Conservation (phyloP, 352 stramenopile species). For the Chrysophaeum taylorii region DNA sequence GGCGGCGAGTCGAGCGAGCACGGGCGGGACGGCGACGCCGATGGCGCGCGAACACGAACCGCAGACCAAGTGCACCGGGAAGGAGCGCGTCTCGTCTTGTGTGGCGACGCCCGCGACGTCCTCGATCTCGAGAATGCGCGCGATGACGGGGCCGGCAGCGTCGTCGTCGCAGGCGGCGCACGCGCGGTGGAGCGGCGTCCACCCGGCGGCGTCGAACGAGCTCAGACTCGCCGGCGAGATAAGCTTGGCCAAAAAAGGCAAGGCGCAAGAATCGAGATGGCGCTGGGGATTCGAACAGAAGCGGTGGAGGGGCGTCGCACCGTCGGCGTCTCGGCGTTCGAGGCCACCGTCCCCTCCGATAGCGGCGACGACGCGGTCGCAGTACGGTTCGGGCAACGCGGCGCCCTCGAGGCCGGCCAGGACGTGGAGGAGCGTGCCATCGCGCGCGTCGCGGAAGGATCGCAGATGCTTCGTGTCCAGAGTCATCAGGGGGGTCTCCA, state of each 20-base stretch:
- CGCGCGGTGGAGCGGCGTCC: not conserved
- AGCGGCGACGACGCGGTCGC: no score
- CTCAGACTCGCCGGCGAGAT: no score
- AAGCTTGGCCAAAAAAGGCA: no score
- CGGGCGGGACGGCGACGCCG: not conserved
- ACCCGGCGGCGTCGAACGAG: not conserved
- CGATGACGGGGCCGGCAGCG: not conserved
- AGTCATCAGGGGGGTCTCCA: not conserved
- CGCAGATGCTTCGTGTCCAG: no score
- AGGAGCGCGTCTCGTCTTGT: not conserved
- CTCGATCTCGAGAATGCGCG: not conserved
- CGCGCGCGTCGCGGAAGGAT: not conserved
- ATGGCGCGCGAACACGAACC: not conserved
- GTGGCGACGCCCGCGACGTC: not conserved
- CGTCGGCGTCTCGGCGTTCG: not conserved
- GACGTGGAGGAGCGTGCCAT: not conserved
- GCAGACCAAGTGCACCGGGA: not conserved
- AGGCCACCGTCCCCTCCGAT: no score
- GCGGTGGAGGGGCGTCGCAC: not conserved
- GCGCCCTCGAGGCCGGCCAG: not conserved
- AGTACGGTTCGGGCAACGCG: not conserved
- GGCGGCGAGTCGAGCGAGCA: not conserved
- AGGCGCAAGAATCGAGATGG: no score
- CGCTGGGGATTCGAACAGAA: not conserved
- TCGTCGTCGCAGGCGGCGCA: not conserved